phyloP scores from a whole-genome alignment of 1,139 yeast genomes.

The Pneumocystis sp. region DNA sequence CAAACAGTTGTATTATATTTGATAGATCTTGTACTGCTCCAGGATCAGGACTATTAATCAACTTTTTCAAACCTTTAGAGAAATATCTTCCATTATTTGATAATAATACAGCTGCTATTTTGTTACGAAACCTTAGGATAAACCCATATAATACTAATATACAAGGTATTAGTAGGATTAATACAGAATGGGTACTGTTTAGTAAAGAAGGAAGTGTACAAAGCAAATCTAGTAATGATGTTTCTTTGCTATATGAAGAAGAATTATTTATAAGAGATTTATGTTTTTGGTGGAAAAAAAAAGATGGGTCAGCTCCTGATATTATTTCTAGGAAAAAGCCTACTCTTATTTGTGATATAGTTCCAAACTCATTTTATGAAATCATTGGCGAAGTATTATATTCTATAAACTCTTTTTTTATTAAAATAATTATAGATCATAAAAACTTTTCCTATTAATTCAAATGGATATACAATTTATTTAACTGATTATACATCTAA shows the following conservation, averaged over 20 bases:
- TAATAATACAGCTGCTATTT: constrained; percentile 5
- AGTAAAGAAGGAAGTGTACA: constrained; percentile 5
- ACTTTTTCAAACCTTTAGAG: constrained; percentile 6
- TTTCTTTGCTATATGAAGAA: constrained; percentile 1
- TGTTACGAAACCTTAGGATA: constrained; percentile 3
- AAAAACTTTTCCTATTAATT: constrained; percentile 7
- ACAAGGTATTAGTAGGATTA: constrained; percentile 6
- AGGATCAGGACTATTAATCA: constrained; percentile 4
- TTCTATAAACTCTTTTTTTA: background rate
- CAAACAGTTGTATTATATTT: constrained; percentile 3
- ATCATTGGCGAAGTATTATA: constrained; percentile 4
- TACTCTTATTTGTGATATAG: constrained; percentile 4
- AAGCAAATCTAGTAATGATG: constrained; percentile 1
- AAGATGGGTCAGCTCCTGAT: constrained; percentile 3
- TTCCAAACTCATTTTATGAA: constrained; percentile 5
- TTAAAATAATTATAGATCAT: constrained; percentile 2
- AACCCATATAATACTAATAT: background rate
- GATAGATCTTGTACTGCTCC: constrained; percentile 5
- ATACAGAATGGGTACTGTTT: constrained; percentile 6
- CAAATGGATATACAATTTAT: constrained; percentile 8
- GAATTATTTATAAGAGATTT: constrained; percentile 1
- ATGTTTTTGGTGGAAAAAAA: constrained; percentile 8
- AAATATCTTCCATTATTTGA: constrained; percentile 5
- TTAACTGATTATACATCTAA: constrained; percentile 10
- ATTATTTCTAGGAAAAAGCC: constrained; percentile 1